Conservation (phyloP, 2,329 filamentous ascomycete genomes). For the Epichloe gansuensis region DNA sequence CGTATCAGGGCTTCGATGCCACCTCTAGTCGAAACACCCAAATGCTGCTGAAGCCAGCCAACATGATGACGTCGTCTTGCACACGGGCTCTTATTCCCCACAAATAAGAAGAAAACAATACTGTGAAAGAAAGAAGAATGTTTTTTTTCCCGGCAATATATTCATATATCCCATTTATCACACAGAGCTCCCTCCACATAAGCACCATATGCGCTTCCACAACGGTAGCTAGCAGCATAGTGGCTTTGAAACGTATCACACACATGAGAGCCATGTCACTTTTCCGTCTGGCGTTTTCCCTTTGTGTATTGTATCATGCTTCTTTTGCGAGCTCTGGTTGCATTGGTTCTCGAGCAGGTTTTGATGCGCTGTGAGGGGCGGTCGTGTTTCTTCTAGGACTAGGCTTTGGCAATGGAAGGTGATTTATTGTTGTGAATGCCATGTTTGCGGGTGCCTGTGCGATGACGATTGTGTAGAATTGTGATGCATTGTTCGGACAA, state of each 20-base stretch:
- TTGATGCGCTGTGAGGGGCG: not conserved
- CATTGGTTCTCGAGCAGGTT: not conserved
- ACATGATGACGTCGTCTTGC: not conserved
- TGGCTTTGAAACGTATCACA: not conserved
- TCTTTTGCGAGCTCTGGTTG: not conserved
- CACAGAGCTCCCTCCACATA: not conserved
- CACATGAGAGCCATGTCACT: not conserved
- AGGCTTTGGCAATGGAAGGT: conserved; percentile 2
- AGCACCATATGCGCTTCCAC: not conserved
- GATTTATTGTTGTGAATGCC: not conserved
- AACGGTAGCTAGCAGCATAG: not conserved
- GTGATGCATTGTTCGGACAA: too few relatives aligned
- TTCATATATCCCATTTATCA: not conserved
- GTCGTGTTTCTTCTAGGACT: not conserved
- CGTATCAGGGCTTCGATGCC: not conserved
- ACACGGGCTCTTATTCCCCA: not conserved
- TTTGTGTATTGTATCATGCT: not conserved
- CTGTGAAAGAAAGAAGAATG: not conserved
- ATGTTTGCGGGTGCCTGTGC: too few relatives aligned
- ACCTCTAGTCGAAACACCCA: not conserved
- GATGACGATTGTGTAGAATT: too few relatives aligned
- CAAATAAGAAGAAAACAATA: not conserved
- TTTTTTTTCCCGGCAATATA: not conserved
- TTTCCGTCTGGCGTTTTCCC: not conserved
- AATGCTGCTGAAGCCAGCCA: not conserved